phyloP scores from a whole-genome alignment of 176 grass and related monocot species.

The Ampelocalamus luodianensis region DNA sequence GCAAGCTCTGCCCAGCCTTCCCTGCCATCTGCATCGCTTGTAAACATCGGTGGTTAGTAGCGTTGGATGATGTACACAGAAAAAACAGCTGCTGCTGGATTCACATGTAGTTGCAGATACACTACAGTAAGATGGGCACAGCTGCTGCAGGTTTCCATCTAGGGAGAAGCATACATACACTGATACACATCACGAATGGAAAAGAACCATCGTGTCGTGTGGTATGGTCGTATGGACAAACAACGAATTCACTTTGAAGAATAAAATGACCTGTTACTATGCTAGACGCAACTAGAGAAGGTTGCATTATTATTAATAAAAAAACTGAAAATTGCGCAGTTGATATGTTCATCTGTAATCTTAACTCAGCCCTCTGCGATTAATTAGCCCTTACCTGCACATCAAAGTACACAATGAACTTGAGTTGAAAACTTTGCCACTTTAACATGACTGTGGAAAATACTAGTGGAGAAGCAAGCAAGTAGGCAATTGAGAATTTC shows the following conservation, averaged over 20 bases:
- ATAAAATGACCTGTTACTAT: neutral
- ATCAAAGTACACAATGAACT: neutral
- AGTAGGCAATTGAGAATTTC: neutral
- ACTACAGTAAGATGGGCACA: neutral
- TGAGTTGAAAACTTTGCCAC: constrained; percentile 15
- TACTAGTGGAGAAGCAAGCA: neutral
- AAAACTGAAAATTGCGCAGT: neutral
- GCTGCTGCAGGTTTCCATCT: neutral
- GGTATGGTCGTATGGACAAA: constrained; percentile 1
- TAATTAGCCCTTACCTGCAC: neutral
- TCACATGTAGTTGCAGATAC: neutral
- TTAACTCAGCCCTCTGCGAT: neutral
- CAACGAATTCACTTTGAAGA: neutral
- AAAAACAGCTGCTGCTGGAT: neutral
- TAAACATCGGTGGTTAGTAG: neutral
- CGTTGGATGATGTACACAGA: neutral
- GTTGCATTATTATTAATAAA: neutral
- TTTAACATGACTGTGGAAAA: neutral
- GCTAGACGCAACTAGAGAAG: neutral
- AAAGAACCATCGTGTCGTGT: neutral
- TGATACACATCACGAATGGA: neutral
- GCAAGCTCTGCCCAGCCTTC: constrained; percentile 75
- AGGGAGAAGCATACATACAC: neutral
- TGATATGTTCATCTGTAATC: constrained; percentile 1
- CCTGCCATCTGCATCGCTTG: constrained; percentile 68